Evolutionary conservation across 1,139 yeast genomes (phyloP).

Genomic region (Petasospora fabianii): DNA sequence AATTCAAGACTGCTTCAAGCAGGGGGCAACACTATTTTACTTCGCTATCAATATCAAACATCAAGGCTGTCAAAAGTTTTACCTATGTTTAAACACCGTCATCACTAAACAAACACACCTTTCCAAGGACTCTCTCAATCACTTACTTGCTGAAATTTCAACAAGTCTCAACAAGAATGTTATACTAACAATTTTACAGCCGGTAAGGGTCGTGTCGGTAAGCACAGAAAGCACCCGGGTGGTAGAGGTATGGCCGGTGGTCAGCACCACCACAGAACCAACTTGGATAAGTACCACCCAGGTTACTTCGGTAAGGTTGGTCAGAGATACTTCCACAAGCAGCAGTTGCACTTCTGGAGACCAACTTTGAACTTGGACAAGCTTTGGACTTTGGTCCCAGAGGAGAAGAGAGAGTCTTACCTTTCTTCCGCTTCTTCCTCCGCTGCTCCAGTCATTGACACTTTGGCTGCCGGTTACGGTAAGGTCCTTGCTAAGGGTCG

Average conservation of each 20-base stretch:
- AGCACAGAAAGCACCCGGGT: constrained; percentile 99
- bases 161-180: not conserved
- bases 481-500: constrained; percentile 99
- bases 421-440: constrained; percentile 79
- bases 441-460: constrained; percentile 98
- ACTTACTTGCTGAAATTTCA: not conserved
- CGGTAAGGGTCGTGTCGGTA: constrained; percentile 99
- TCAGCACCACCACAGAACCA: constrained; percentile 99
- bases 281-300: constrained; percentile 99
- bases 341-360: constrained; percentile 94
- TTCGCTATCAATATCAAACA: too few species aligned
- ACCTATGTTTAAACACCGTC: too few species aligned
- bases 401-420: constrained; percentile 93
- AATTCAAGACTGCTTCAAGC: too few species aligned
- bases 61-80: too few species aligned
- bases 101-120: too few species aligned
- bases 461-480: constrained; percentile 99
- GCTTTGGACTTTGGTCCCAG: constrained; percentile 96
- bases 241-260: constrained; percentile 99
- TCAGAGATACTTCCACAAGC: constrained; percentile 99
- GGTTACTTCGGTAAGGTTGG: constrained; percentile 99
- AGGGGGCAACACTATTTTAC: too few species aligned
- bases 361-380: constrained; percentile 98
- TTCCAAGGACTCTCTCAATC: not conserved
- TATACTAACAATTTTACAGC: constrained; percentile 46